These are phyloP conservation scores for Trypanosoma vivax DNA, from an alignment of 208 protist species.

Conservation along the genomic window DNA sequence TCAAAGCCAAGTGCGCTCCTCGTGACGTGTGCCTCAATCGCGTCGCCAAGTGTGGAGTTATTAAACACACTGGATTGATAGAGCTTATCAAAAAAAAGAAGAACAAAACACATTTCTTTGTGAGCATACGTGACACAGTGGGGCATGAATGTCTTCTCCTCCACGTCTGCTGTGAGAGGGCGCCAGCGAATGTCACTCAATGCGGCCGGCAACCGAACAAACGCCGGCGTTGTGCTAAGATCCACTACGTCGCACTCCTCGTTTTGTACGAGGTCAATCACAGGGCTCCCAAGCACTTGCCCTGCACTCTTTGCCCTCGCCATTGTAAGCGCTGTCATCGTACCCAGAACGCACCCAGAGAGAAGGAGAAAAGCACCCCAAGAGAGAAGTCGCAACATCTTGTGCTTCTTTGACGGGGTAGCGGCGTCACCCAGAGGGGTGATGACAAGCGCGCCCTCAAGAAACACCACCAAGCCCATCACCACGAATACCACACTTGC, in stretches of 20 bases:
- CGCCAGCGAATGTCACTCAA: conserved; percentile 76
- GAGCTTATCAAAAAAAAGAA: conserved; percentile 69
- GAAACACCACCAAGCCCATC: conserved; percentile 41
- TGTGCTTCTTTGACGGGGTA: conserved; percentile 38
- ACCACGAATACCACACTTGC: conserved; percentile 55
- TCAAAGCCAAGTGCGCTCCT: conserved; percentile 50
- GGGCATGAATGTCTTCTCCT: conserved; percentile 23
- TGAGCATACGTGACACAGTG: conserved; percentile 30
- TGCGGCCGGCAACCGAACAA: conserved; percentile 51
- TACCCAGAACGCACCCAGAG: conserved; percentile 55
- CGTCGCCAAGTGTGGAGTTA: conserved; percentile 22
- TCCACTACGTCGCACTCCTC: conserved; percentile 35
- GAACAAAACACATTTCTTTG: conserved; percentile 41
- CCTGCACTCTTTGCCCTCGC: conserved; percentile 51
- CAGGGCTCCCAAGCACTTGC: conserved; percentile 43
- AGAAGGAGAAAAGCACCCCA: conserved; percentile 71
- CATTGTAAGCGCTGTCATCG: conserved; percentile 63
- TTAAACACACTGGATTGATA: conserved; percentile 61
- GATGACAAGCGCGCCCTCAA: conserved; percentile 70
- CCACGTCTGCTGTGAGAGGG: conserved; percentile 51
- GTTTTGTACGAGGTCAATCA: conserved; percentile 54
- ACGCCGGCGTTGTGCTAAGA: conserved; percentile 39
- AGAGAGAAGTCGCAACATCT: conserved; percentile 59
- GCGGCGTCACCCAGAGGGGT: conserved; percentile 46
- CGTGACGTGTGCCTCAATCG: conserved; percentile 35